Evolutionary conservation across 2,329 filamentous ascomycete genomes (phyloP).

Genomic region (Fusarium algeriense): DNA sequence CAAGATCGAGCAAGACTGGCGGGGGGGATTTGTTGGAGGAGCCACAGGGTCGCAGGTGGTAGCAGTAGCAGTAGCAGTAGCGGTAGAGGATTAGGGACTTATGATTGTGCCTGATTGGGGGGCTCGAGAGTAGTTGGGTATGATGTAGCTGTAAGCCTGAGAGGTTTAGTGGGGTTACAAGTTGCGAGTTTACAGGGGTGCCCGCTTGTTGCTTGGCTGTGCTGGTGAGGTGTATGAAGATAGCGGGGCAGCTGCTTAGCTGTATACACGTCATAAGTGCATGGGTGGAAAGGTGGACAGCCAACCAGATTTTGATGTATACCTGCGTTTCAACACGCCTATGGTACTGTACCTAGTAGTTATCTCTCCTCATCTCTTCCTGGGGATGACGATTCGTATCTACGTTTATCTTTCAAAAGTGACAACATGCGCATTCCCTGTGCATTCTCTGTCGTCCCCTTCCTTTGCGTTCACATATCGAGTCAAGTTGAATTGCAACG

Average conservation of each 20-base stretch:
- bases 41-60: constrained; percentile 37
- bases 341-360: too few relatives aligned
- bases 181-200: constrained; percentile 19
- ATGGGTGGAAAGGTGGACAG: constrained; percentile 5
- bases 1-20: constrained; percentile 37
- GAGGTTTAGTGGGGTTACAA: constrained; percentile 24
- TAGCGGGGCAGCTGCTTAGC: constrained; percentile 15
- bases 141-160: constrained; percentile 42
- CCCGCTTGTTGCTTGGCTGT: constrained; percentile 9
- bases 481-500: constrained; percentile 7
- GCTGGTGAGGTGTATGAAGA: constrained; percentile 13
- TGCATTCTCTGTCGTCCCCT: background rate
- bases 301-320: background rate
- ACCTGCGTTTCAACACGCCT: background rate
- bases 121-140: constrained; percentile 38
- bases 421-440: background rate
- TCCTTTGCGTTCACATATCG: background rate
- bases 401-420: background rate
- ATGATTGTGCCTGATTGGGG: constrained; percentile 45
- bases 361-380: background rate
- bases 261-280: constrained; percentile 25
- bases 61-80: background rate
- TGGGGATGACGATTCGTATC: background rate
- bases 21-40: constrained; percentile 42
- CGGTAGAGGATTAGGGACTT: constrained; percentile 17